These are phyloP conservation scores for Geosmithia putterillii DNA, from an alignment of 2,329 filamentous ascomycete genomes.

Conservation along the genomic window DNA sequence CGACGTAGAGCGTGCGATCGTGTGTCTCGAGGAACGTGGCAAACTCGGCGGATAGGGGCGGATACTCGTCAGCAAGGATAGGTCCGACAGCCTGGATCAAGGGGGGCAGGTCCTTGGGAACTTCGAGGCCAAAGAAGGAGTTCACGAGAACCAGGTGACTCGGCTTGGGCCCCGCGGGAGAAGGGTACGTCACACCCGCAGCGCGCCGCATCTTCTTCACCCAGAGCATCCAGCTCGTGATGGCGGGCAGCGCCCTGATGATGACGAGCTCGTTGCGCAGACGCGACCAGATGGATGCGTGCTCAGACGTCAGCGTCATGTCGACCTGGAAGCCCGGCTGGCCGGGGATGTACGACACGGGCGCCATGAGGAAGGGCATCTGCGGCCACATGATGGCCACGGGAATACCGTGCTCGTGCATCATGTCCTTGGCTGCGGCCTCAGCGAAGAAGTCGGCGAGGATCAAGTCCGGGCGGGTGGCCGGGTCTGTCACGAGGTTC, in stretches of 20 bases:
- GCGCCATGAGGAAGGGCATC: conserved; percentile 24
- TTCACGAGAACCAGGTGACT: conserved; percentile 29
- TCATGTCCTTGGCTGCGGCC: conserved; percentile 24
- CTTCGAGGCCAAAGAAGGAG: conserved; percentile 29
- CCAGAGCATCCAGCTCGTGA: conserved; percentile 16
- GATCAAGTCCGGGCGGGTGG: conserved; percentile 22
- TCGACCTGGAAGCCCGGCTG: conserved; percentile 27
- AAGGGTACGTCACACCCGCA: conserved; percentile 17
- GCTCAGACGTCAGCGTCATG: conserved; percentile 20
- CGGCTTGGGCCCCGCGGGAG: conserved; percentile 19
- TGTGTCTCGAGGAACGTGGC: conserved; percentile 17
- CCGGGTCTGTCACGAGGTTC: conserved; percentile 6
- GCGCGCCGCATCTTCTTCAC: conserved; percentile 17
- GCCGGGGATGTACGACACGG: conserved; percentile 25
- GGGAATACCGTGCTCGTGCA: conserved; percentile 20
- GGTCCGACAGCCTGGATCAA: conserved; percentile 24
- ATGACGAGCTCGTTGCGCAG: conserved; percentile 21
- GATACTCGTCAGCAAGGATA: conserved; percentile 20
- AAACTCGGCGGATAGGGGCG: conserved; percentile 12
- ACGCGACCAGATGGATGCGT: conserved; percentile 21
- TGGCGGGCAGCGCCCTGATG: conserved; percentile 13
- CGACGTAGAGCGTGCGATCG: conserved; percentile 22
- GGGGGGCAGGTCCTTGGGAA: conserved; percentile 27
- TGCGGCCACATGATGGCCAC: conserved; percentile 26
- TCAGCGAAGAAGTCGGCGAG: conserved; percentile 31